phyloP scores from a whole-genome alignment of 78 protist genomes.

The Salpingoeca rosetta region DNA sequence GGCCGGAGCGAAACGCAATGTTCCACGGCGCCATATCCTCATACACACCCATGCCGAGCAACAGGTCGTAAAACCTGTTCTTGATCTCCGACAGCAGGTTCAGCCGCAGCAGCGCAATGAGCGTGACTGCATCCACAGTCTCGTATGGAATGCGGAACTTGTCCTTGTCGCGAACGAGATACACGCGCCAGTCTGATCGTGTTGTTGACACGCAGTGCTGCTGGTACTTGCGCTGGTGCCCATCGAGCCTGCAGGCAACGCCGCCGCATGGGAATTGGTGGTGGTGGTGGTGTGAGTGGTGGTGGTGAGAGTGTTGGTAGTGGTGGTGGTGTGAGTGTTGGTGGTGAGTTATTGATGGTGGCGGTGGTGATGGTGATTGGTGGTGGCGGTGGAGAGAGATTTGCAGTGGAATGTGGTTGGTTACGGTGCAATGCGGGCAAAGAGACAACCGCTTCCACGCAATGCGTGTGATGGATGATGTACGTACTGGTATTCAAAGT shows the following conservation, averaged over 20 bases:
- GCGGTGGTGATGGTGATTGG: too few species aligned
- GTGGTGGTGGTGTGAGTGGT: neutral
- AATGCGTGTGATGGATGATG: neutral
- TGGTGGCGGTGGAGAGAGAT: too few species aligned
- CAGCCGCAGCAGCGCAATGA: slow-evolving; percentile 6
- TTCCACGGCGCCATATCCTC: slow-evolving; percentile 22
- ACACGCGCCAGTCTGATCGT: neutral
- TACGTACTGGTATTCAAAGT: neutral
- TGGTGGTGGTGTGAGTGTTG: too few species aligned
- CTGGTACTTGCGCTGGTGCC: neutral
- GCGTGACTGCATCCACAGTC: neutral
- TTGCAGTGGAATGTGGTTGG: too few species aligned
- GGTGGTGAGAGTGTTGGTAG: too few species aligned
- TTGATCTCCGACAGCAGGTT: neutral
- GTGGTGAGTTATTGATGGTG: too few species aligned
- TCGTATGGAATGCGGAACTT: slow-evolving; percentile 9
- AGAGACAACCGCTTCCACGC: neutral
- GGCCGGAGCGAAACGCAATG: neutral
- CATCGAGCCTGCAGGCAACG: neutral
- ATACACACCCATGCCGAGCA: neutral
- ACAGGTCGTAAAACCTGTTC: neutral
- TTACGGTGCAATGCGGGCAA: neutral
- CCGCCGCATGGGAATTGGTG: neutral
- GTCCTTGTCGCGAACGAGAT: neutral
- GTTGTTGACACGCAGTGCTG: neutral